Evolutionary conservation across 257 asterid genomes (phyloP).

Genomic region (Solanum ossicruentum): DNA sequence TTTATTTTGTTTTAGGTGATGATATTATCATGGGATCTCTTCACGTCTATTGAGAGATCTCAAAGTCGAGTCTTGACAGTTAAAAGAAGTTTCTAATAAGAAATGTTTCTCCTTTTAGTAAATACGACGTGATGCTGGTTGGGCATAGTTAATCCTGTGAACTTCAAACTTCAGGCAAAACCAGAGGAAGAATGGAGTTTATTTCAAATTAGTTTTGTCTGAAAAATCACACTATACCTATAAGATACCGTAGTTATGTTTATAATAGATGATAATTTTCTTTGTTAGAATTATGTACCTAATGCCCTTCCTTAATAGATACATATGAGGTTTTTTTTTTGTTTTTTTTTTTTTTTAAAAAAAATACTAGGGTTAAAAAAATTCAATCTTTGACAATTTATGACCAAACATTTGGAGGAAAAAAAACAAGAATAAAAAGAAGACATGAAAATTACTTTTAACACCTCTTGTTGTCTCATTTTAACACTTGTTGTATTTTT

Average conservation of each 20-base stretch:
- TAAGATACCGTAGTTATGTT: too few relatives aligned
- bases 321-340: not conserved
- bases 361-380: not conserved
- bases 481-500: not conserved
- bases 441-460: not conserved
- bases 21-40: not conserved
- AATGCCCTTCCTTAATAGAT: not conserved
- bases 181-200: rapidly evolving
- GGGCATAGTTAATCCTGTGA: not conserved
- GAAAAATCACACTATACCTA: not conserved
- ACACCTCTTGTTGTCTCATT: not conserved
- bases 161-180: not conserved
- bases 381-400: not conserved
- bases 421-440: not conserved
- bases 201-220: not conserved
- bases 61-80: not conserved
- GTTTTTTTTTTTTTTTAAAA: too few relatives aligned
- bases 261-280: not conserved
- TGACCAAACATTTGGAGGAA: not conserved
- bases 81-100: not conserved
- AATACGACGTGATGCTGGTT: not conserved
- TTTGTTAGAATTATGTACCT: not conserved
- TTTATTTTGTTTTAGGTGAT: not conserved
- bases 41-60: not conserved
- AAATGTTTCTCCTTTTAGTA: not conserved